Evolutionary conservation across 352 stramenopile species (phyloP).

Genomic region (Phytophthora agathidicida): DNA sequence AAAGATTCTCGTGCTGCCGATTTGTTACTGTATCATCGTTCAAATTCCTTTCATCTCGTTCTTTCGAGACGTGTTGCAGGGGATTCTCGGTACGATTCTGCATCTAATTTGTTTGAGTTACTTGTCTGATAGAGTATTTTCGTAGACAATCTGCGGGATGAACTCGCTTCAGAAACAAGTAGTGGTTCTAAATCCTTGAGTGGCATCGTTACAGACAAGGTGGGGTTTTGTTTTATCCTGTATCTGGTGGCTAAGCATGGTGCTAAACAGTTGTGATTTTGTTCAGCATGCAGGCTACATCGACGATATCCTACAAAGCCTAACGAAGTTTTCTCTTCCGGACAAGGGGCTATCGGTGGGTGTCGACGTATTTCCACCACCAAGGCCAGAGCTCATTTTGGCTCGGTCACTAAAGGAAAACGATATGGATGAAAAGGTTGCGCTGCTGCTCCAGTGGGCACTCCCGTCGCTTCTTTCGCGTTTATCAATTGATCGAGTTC

Average conservation of each 20-base stretch:
- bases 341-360: constrained; percentile 20
- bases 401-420: constrained; percentile 38
- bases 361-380: constrained; percentile 25
- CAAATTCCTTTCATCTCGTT: constrained; percentile 53
- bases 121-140: neutral
- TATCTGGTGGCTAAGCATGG: neutral
- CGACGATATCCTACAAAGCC: constrained; percentile 33
- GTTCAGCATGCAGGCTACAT: constrained; percentile 47
- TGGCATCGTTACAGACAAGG: constrained; percentile 53
- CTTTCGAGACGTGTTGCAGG: constrained; percentile 39
- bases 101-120: neutral
- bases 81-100: constrained; percentile 37
- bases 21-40: constrained; percentile 62
- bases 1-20: constrained; percentile 24
- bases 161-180: constrained; percentile 11
- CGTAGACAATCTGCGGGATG: constrained; percentile 29
- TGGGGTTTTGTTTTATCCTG: constrained; percentile 16
- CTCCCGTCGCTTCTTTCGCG: constrained; percentile 39
- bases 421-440: constrained; percentile 43
- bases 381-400: constrained; percentile 27
- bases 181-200: constrained; percentile 9
- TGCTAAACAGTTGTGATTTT: neutral
- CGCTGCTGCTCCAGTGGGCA: constrained; percentile 53
- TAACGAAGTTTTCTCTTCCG: constrained; percentile 29
- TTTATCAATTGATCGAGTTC: constrained; percentile 45